Conservation (phyloP, 2,329 filamentous ascomycete species). For the Dactylellina haptotyla region DNA sequence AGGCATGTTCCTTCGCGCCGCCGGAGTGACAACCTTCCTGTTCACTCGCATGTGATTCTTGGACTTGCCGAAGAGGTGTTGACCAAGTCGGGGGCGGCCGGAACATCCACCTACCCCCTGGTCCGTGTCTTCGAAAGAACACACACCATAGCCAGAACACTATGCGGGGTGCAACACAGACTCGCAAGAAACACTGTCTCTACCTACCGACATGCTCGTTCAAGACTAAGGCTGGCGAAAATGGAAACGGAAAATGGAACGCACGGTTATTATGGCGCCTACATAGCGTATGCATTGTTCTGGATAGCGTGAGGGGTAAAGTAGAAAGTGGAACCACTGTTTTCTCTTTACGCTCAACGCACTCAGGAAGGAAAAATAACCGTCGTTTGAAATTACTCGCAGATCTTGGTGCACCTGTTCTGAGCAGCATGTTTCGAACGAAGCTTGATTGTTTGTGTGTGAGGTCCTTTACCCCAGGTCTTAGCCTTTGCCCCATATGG, state of each 20-base stretch:
- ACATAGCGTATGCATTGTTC: conserved; percentile 31
- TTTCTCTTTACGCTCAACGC: neutral
- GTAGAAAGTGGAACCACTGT: conserved; percentile 22
- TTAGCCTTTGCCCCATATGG: conserved; percentile 48
- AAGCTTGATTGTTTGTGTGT: conserved; percentile 25
- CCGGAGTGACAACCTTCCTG: conserved; percentile 13
- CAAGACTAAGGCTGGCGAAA: neutral
- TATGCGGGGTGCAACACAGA: conserved; percentile 23
- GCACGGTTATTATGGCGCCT: conserved; percentile 40
- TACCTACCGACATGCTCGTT: conserved; percentile 26
- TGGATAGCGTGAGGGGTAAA: conserved; percentile 23
- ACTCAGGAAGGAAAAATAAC: neutral
- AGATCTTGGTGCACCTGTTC: conserved; percentile 20
- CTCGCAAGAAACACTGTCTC: conserved; percentile 14
- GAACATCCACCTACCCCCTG: conserved; percentile 29
- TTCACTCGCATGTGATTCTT: conserved; percentile 52
- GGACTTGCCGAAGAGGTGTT: conserved; percentile 49
- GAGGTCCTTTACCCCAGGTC: conserved; percentile 33
- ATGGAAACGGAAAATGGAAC: neutral
- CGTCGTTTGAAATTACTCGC: conserved; percentile 45
- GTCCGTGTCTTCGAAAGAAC: conserved; percentile 15
- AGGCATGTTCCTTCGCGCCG: conserved; percentile 28
- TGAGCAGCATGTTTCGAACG: conserved; percentile 44
- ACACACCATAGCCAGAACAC: conserved; percentile 21
- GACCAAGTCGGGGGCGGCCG: conserved; percentile 37